Percentiles rank a stretch among this genome's conserved stretches.
Conservation (phyloP, 306 rosid species). For the Phaseolus lunatus region DNA sequence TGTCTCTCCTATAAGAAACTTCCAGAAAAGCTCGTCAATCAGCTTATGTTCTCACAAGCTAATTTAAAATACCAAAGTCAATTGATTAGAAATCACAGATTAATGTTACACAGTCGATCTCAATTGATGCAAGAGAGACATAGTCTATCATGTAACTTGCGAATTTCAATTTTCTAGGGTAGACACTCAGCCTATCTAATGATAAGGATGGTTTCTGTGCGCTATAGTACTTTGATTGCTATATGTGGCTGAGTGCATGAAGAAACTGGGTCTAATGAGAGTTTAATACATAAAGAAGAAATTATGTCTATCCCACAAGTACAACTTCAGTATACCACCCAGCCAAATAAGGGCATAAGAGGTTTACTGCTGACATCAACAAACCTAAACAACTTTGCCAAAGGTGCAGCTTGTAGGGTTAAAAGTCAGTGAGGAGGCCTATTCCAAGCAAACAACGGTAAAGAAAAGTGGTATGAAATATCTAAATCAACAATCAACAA, state of each 20-base stretch:
- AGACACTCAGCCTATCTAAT: background rate
- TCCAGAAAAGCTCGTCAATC: too few relatives aligned
- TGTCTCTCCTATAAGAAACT: too few relatives aligned
- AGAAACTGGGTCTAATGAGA: constrained; percentile 19
- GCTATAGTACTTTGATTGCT: constrained; percentile 23
- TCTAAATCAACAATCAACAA: constrained; percentile 41
- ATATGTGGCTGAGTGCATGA: background rate
- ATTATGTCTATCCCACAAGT: background rate
- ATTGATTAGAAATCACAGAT: constrained; percentile 7
- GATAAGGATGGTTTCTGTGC: constrained; percentile 19
- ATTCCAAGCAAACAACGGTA: constrained; percentile 32
- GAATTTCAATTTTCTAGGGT: constrained; percentile 21
- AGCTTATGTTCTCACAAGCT: background rate
- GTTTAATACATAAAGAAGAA: background rate
- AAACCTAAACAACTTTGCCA: constrained; percentile 27
- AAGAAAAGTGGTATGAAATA: constrained; percentile 9
- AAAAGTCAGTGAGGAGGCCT: background rate
- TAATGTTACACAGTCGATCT: constrained; percentile 8
- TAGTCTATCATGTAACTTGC: constrained; percentile 20
- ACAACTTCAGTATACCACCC: constrained; percentile 17
- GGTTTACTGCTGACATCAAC: background rate
- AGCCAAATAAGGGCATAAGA: constrained; percentile 24
- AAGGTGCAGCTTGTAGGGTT: constrained; percentile 7
- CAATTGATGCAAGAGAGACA: constrained; percentile 12
- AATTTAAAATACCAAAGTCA: constrained; percentile 23